These are phyloP conservation scores for Trifolium pratense DNA, from an alignment of 306 rosid genomes.

Conservation along the genomic window DNA sequence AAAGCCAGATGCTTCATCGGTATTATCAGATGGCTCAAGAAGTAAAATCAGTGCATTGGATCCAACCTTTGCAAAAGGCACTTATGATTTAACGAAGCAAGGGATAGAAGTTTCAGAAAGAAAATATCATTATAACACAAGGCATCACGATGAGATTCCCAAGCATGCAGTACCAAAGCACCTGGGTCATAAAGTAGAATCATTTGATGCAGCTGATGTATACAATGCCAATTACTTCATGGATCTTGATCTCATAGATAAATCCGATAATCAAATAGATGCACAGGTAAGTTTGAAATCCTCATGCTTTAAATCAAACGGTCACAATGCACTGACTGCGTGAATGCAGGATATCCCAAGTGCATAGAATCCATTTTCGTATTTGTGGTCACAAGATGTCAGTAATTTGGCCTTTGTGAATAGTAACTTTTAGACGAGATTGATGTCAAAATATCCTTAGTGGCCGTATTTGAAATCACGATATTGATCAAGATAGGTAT, in stretches of 20 bases:
- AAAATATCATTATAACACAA: slow-evolving; percentile 29
- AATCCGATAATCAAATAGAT: slow-evolving; percentile 30
- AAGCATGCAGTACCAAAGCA: slow-evolving; percentile 42
- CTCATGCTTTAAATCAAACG: not conserved
- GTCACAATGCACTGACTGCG: too few species aligned
- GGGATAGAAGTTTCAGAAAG: slow-evolving; percentile 44
- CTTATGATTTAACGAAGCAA: slow-evolving; percentile 48
- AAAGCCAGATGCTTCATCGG: slow-evolving; percentile 59
- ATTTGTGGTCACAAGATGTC: not conserved
- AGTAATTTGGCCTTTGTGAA: not conserved
- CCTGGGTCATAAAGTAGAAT: slow-evolving; percentile 38
- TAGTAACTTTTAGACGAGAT: not conserved
- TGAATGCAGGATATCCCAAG: not conserved
- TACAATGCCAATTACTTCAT: slow-evolving; percentile 41
- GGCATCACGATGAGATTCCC: slow-evolving; percentile 25
- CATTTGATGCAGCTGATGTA: slow-evolving; percentile 59
- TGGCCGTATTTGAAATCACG: not conserved
- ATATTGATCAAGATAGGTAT: slow-evolving; percentile 22
- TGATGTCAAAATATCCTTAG: not conserved
- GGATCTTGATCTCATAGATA: slow-evolving; percentile 41
- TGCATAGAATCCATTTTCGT: not conserved
- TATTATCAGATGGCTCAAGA: slow-evolving; percentile 74
- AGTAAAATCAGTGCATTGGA: slow-evolving; percentile 86
- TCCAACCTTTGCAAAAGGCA: slow-evolving; percentile 70
- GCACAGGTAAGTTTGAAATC: slow-evolving; percentile 51